Evolutionary conservation across 1,139 yeast species (phyloP).

Genomic region (Blastobotrys capitulatus): DNA sequence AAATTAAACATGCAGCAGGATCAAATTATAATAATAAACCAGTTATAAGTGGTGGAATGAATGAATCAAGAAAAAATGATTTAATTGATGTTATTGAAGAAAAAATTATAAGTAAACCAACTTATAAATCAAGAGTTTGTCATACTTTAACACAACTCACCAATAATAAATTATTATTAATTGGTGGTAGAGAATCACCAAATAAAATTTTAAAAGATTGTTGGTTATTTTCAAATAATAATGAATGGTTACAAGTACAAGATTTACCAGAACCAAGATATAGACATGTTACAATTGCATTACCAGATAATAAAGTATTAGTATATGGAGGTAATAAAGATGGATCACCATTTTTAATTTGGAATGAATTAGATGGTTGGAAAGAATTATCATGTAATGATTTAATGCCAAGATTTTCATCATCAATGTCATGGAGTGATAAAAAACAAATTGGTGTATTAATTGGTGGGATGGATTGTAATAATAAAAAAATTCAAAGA

Average conservation of each 20-base stretch:
- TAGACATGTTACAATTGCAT: slow-evolving; percentile 47
- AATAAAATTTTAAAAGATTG: slow-evolving; percentile 40
- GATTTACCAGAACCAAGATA: slow-evolving; percentile 44
- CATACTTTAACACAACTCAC: slow-evolving; percentile 45
- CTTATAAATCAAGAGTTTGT: slow-evolving; percentile 47
- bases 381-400: slow-evolving; percentile 8
- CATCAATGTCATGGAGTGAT: slow-evolving; percentile 33
- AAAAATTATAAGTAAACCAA: background rate
- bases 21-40: slow-evolving; percentile 31
- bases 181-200: slow-evolving; percentile 72
- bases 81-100: slow-evolving; percentile 10
- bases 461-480: slow-evolving; percentile 47
- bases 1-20: slow-evolving; percentile 44
- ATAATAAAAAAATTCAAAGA: slow-evolving; percentile 35
- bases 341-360: slow-evolving; percentile 26
- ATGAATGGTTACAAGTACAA: slow-evolving; percentile 36
- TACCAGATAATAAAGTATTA: slow-evolving; percentile 37
- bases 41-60: slow-evolving; percentile 52
- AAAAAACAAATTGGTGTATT: slow-evolving; percentile 38
- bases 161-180: slow-evolving; percentile 35
- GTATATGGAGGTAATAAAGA: slow-evolving; percentile 48
- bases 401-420: slow-evolving; percentile 17
- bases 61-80: slow-evolving; percentile 39
- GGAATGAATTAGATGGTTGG: slow-evolving; percentile 23
- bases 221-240: slow-evolving; percentile 31